Evolutionary conservation across 345 rosid species (phyloP).

Genomic region (Syzygium jambos): DNA sequence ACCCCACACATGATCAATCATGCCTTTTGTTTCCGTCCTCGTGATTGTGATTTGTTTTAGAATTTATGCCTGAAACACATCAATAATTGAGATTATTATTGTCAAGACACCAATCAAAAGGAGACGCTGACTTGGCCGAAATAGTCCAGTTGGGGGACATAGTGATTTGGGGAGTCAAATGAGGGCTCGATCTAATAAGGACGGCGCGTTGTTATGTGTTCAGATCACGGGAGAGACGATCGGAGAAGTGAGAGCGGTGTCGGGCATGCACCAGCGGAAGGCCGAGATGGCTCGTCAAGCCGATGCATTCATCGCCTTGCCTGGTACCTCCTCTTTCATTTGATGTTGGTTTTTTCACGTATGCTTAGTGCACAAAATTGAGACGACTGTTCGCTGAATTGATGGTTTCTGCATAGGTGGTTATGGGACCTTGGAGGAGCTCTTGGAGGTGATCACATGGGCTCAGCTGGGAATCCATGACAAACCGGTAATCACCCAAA

Average conservation of each 20-base stretch:
- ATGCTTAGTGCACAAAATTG: neutral
- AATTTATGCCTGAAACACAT: neutral
- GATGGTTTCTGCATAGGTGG: constrained; percentile 16
- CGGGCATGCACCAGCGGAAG: constrained; percentile 75
- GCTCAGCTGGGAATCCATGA: constrained; percentile 52
- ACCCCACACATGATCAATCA: neutral
- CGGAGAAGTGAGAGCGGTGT: constrained; percentile 62
- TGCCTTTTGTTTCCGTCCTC: neutral
- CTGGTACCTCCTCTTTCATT: constrained; percentile 19
- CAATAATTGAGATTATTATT: neutral
- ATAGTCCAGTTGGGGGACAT: neutral
- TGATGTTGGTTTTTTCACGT: neutral
- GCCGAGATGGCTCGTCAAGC: constrained; percentile 92
- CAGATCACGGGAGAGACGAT: constrained; percentile 66
- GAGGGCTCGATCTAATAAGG: neutral
- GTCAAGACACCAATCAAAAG: neutral
- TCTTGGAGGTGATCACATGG: constrained; percentile 45
- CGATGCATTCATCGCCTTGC: constrained; percentile 70
- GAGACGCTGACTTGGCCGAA: neutral
- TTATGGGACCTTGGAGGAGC: constrained; percentile 46
- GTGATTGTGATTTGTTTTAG: neutral
- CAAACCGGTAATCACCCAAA: constrained; percentile 21
- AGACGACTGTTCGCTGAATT: neutral
- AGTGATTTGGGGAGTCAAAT: neutral
- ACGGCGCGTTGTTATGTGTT: neutral